Evolutionary conservation across 768 basidiomycete species (phyloP).

Genomic region (Ramaria rubella): DNA sequence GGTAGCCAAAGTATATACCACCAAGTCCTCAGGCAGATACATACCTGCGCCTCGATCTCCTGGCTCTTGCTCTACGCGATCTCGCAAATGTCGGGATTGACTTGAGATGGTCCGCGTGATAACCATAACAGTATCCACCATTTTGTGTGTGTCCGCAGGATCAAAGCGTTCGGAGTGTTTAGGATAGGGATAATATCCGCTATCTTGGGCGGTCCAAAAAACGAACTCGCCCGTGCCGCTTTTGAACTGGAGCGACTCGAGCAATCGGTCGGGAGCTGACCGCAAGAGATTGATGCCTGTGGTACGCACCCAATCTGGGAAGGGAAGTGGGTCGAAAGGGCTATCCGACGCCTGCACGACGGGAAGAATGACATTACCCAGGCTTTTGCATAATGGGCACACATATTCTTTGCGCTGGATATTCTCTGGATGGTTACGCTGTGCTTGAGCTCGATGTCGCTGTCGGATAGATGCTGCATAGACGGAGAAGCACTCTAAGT

Average conservation of each 20-base stretch:
- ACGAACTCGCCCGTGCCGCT: constrained; percentile 85
- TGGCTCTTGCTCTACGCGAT: constrained; percentile 62
- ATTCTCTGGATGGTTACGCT: constrained; percentile 89
- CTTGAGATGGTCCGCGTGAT: constrained; percentile 74
- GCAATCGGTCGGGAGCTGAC: constrained; percentile 63
- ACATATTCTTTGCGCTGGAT: constrained; percentile 93
- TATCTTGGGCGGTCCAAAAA: constrained; percentile 82
- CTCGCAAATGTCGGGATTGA: constrained; percentile 78
- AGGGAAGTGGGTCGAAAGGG: constrained; percentile 41
- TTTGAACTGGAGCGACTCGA: constrained; percentile 68
- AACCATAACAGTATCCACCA: constrained; percentile 82
- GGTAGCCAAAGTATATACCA: constrained; percentile 80
- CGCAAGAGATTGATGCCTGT: constrained; percentile 87
- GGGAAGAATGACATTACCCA: constrained; percentile 91
- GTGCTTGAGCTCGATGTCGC: constrained; percentile 82
- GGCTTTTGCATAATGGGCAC: constrained; percentile 93
- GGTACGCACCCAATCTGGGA: constrained; percentile 85
- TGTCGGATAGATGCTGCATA: constrained; percentile 83
- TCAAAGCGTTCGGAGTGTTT: constrained; percentile 47
- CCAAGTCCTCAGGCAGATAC: constrained; percentile 86
- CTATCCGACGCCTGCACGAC: constrained; percentile 49
- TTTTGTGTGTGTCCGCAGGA: constrained; percentile 58
- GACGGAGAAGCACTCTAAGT: constrained; percentile 86
- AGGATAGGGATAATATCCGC: constrained; percentile 53
- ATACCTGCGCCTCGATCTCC: constrained; percentile 77